A percentile compares a stretch with the other conserved stretches of the same genome.
Evolutionary conservation across 2,329 filamentous ascomycete genomes (phyloP).

Genomic region (Herpotrichia juniperi): DNA sequence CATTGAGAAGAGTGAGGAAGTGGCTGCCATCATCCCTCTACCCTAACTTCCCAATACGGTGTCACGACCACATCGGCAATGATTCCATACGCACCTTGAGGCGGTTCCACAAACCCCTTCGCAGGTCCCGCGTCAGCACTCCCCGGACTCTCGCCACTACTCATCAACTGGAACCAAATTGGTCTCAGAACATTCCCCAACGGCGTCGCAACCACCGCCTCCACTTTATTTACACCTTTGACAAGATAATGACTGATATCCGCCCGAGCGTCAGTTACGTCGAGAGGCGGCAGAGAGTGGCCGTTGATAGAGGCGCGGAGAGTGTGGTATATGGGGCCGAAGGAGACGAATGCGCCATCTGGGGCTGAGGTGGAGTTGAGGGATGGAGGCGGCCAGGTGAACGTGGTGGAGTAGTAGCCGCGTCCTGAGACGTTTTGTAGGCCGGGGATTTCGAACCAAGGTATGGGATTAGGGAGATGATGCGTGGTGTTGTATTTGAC

Average conservation of each 20-base stretch:
- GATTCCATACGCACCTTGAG: conserved; percentile 17
- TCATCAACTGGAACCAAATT: conserved; percentile 14
- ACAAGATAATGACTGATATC: conserved; percentile 31
- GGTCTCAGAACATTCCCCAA: conserved; percentile 30
- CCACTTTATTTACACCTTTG: conserved; percentile 31
- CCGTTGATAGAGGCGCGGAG: conserved; percentile 36
- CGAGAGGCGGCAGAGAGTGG: conserved; percentile 34
- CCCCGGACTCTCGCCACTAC: conserved; percentile 14
- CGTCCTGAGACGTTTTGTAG: conserved; percentile 41
- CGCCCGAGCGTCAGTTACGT: conserved; percentile 28
- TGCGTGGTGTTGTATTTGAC: conserved; percentile 17
- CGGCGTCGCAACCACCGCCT: conserved; percentile 37
- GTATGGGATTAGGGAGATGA: conserved; percentile 8
- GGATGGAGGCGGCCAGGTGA: conserved; percentile 27
- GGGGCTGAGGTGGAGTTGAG: neutral
- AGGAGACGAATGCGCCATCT: conserved; percentile 27
- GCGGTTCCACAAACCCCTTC: conserved; percentile 11
- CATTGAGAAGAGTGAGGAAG: no score
- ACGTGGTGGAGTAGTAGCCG: conserved; percentile 43
- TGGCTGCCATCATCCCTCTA: no score
- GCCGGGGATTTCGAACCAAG: conserved; percentile 13
- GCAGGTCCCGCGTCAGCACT: conserved; percentile 15
- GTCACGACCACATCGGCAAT: conserved; percentile 1
- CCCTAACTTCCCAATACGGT: conserved; percentile 5
- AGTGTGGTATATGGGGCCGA: conserved; percentile 37